phyloP scores from a whole-genome alignment of 305 asterid genomes.

The Plantago coronopus region DNA sequence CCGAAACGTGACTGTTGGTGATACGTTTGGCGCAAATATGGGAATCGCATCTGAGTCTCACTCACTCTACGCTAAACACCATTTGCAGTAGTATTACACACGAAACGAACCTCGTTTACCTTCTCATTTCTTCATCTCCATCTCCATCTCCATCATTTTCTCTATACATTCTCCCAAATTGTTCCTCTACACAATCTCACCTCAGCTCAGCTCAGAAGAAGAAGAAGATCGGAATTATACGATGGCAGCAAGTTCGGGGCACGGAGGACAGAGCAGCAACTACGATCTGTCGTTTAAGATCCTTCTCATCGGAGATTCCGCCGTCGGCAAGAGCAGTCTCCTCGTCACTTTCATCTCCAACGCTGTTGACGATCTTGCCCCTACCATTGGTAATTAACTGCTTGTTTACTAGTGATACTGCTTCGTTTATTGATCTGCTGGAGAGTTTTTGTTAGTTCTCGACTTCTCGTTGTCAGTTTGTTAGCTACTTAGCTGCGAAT shows the following conservation, averaged over 20 bases:
- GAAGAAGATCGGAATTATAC: not conserved
- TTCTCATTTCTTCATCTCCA: not conserved
- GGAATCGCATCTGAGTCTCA: slow-evolving; percentile 38
- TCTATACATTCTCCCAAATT: too few species aligned
- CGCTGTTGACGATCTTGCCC: slow-evolving; percentile 53
- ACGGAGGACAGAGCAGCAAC: slow-evolving; percentile 60
- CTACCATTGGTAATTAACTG: slow-evolving; percentile 49
- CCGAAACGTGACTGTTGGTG: slow-evolving; percentile 5
- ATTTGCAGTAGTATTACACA: not conserved
- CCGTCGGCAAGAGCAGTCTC: slow-evolving; percentile 71
- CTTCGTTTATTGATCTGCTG: not conserved
- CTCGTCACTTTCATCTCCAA: slow-evolving; percentile 60
- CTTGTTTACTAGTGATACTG: not conserved
- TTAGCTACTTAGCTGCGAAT: too few species aligned
- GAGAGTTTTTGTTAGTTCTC: too few species aligned
- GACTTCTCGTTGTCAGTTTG: too few species aligned
- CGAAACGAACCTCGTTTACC: slow-evolving; percentile 24
- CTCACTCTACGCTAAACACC: not conserved
- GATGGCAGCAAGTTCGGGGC: slow-evolving; percentile 47
- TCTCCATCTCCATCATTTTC: slow-evolving; percentile 21
- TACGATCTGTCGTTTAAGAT: slow-evolving; percentile 77
- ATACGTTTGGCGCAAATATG: slow-evolving; percentile 34
- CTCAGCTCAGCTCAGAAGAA: too few species aligned
- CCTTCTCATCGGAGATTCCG: slow-evolving; percentile 73
- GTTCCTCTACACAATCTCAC: too few species aligned